phyloP scores from a whole-genome alignment of 2,329 filamentous ascomycete genomes.

The Colletotrichum chrysophilum region DNA sequence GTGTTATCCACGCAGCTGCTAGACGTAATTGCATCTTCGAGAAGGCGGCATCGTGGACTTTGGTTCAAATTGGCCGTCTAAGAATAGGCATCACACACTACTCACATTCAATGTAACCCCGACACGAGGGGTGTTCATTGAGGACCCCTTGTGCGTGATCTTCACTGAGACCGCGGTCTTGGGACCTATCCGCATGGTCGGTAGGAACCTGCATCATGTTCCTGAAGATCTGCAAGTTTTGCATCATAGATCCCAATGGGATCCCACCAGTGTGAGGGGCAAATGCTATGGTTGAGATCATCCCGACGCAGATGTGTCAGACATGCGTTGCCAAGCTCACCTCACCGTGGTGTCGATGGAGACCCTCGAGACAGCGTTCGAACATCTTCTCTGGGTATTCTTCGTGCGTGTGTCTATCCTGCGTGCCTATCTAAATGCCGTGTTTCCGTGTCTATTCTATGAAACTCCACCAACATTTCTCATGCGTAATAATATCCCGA shows the following conservation, averaged over 20 bases:
- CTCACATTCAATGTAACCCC: neutral
- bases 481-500: neutral
- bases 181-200: neutral
- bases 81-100: neutral
- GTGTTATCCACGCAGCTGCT: neutral
- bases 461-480: neutral
- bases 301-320: neutral
- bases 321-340: neutral
- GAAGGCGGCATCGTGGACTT: neutral
- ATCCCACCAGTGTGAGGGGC: neutral
- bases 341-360: neutral
- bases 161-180: neutral
- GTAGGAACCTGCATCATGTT: neutral
- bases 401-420: neutral
- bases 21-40: neutral
- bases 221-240: neutral
- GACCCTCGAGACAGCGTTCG: neutral
- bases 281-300: neutral
- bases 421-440: neutral
- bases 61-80: neutral
- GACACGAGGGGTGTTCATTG: neutral
- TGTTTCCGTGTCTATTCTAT: neutral
- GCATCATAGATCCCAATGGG: neutral
- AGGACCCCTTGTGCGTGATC: neutral
- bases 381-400: neutral